Conservation (phyloP, 192 early-diverging fungal genomes). For the Coemansia sp. region DNA sequence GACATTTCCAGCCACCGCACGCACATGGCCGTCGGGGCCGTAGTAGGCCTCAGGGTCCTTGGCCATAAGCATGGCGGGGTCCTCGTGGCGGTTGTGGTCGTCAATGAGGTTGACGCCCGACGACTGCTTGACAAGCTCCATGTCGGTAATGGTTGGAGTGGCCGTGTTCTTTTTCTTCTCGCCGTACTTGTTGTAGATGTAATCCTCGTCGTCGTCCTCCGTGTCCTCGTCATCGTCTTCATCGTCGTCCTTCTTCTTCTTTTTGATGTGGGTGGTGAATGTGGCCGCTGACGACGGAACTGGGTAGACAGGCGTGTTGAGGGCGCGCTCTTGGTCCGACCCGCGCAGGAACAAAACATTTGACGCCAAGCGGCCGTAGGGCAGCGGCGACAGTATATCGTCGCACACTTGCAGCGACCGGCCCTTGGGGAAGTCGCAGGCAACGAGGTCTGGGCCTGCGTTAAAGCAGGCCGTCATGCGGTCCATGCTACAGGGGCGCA, state of each 20-base stretch:
- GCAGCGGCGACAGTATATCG: constrained; percentile 40
- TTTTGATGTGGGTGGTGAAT: constrained; percentile 26
- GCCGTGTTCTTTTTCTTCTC: constrained; percentile 53
- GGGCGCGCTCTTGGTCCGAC: constrained; percentile 47
- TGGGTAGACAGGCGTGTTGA: constrained; percentile 48
- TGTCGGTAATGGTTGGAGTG: constrained; percentile 31
- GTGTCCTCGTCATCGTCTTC: constrained; percentile 36
- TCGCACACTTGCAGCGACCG: constrained; percentile 48
- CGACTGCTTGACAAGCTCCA: constrained; percentile 51
- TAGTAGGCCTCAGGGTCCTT: constrained; percentile 48
- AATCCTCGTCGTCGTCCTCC: constrained; percentile 41
- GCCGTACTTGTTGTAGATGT: constrained; percentile 51
- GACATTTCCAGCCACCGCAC: constrained; percentile 42
- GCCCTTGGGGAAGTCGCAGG: constrained; percentile 52
- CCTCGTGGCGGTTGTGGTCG: constrained; percentile 50
- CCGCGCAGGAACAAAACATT: constrained; percentile 47
- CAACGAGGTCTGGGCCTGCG: constrained; percentile 35
- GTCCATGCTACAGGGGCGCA: constrained; percentile 51
- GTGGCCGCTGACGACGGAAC: constrained; percentile 16
- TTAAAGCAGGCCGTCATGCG: constrained; percentile 48
- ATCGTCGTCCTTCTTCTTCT: constrained; percentile 42
- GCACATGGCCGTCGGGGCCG: constrained; percentile 44
- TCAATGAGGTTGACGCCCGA: constrained; percentile 50
- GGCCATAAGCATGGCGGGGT: constrained; percentile 51
- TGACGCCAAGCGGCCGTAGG: constrained; percentile 43